Evolutionary conservation across 2,329 filamentous ascomycete species (phyloP).

Genomic region (Colletotrichum orbiculare): DNA sequence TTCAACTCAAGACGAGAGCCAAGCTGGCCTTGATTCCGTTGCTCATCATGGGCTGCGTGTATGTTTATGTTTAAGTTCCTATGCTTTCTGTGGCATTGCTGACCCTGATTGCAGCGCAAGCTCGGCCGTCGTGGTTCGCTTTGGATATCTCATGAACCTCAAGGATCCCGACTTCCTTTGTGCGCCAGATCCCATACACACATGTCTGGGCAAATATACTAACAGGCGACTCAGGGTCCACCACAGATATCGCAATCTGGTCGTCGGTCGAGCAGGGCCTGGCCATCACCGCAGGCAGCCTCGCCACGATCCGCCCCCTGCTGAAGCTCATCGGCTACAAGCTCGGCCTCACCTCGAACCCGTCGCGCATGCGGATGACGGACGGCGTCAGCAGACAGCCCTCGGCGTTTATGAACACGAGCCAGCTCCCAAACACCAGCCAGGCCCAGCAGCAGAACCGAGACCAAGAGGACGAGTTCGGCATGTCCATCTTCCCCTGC

Average conservation of each 20-base stretch:
- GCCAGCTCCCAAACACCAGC: neutral
- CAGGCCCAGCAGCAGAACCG: neutral
- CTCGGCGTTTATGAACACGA: constrained; percentile 12
- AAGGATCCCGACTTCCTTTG: constrained; percentile 56
- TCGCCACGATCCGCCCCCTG: constrained; percentile 60
- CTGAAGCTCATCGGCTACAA: constrained; percentile 47
- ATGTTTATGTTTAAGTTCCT: constrained; percentile 34
- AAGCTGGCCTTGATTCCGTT: constrained; percentile 64
- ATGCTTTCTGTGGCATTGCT: too few species aligned
- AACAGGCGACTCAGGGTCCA: constrained; percentile 44
- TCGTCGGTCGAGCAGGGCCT: constrained; percentile 59
- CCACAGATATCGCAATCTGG: constrained; percentile 59
- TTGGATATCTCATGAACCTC: constrained; percentile 51
- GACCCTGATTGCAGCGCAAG: constrained; percentile 51
- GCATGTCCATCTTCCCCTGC: constrained; percentile 11
- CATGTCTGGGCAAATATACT: neutral
- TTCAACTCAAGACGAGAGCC: constrained; percentile 64
- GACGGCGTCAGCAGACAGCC: constrained; percentile 7
- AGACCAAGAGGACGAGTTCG: neutral
- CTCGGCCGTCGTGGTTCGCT: constrained; percentile 54
- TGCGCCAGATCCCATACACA: constrained; percentile 39
- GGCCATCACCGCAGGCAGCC: constrained; percentile 59
- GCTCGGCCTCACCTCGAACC: constrained; percentile 42
- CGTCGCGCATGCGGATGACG: constrained; percentile 11
- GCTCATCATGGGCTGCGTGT: constrained; percentile 66